Evolutionary conservation across 23 red algal genomes (phyloP), one percentile per base, ranked within the genome.

Genomic region (Cyanidioschyzon merolae): DNA sequence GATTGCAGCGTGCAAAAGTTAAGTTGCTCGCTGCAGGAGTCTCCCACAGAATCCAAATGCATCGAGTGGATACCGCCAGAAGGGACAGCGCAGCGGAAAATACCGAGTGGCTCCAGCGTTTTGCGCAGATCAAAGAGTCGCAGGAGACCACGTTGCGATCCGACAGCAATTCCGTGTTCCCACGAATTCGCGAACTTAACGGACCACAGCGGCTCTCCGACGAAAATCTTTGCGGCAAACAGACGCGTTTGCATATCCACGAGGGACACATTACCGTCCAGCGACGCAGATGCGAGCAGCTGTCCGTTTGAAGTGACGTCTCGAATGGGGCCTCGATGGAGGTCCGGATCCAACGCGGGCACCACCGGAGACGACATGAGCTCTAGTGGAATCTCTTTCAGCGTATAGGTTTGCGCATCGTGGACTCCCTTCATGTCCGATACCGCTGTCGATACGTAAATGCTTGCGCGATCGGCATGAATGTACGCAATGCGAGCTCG

Each of bases 261-360:
- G 29, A 71, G 63, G 7, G 63, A 32, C 16, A 71, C 32, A 7
- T 32, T 25, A 35, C 63, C 63, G 63, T 71, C 63, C 3, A 71
- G 63, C n/a, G 63, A 71, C 7, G 32, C 63, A 71, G 12, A 71
- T 71, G 63, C 63, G 7, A 71, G 63, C 63, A 71, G 63, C 29
- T 7, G 2, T 7, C 30, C 63, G 7, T 71, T 25, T 25, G 63
- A 25, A 35, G 63, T 27, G n/a, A 71, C 7, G 32, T 71, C 63
- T 7, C 63, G 63, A 32, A 71, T 71, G 12, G 63, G 16, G 21
- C 12, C 63, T 27, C 29, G 12, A 32, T 71, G 63, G 7, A 71
- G 63, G 7, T 25, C 63, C 45, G 45, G 21, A 54, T 54, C 45
- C 12, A 54, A 54, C 12, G 45, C 21, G 45, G 45, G 21, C 21